Base-by-base conservation (phyloP, 2,329 filamentous ascomycete genomes). In the Aureobasidium sp. region DNA sequence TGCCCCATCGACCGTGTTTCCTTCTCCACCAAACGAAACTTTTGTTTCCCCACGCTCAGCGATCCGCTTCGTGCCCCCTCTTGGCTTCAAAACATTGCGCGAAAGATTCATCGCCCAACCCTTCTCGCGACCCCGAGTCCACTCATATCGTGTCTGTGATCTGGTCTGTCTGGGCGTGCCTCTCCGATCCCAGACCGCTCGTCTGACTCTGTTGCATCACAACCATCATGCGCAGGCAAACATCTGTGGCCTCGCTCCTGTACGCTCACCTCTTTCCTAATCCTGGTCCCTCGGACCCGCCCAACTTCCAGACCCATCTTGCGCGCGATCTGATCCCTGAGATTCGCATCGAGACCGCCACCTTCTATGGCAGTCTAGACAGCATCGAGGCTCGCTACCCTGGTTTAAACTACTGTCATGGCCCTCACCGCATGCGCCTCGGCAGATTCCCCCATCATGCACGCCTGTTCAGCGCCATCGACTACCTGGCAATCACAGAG, bases 341-440 rank as follows among this genome's bases (percentile, higher is more conserved):
- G 77, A 88, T 92, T 63, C 87, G 89, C 63, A 86, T 89, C 70
- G 89, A 92, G 74, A 90, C 89, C 1, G 84, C 87, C 67, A 83
- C 86, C 57, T 92, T 90, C 76, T 92, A 90, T 74, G 89, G 89
- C 67, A 87, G 89, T 70, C 83, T 92, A 66, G 86, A 90, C 70
- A 90, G 87, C 29, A 84, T 87, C 67, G 89, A 93, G 77, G 88
- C 89, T 67, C 89, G 90, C 68, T 92, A 92, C 67, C 89, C 89
- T 0, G 89, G 89, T 34, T 83, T 93, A 62, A 89, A 93, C 78
- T 93, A 93, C 78, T 85, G 82, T 64, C 80, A 89, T 70, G 78
- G 76, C 27, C 87, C 87, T 8, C 89, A 93, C 74, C 87, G 88
- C 66, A 86, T 88, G 72, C 87, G 89, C n/a, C 84, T 93, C 9